A percentile compares a stretch with the other conserved stretches of the same genome.
Conservation (phyloP, 1,284 basidiomycete genomes). For the Marasmius sp. region DNA sequence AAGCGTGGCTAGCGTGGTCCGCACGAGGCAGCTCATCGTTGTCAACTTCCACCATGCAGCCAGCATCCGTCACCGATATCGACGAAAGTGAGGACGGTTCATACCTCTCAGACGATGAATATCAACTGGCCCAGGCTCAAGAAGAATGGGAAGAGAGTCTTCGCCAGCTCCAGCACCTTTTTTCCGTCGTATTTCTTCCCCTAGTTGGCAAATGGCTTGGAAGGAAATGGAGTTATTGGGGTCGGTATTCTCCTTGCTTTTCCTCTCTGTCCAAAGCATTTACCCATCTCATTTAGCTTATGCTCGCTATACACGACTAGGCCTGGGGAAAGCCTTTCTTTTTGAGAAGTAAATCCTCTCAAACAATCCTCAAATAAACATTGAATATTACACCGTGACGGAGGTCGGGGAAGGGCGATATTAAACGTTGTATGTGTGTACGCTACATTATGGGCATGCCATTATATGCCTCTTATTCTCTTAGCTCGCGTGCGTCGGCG, state of each 20-base stretch:
- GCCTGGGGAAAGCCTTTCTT: conserved; percentile 69
- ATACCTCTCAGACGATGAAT: conserved; percentile 71
- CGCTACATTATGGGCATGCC: background rate
- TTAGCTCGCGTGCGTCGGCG: conserved; percentile 27
- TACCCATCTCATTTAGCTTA: conserved; percentile 50
- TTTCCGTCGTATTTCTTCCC: conserved; percentile 81
- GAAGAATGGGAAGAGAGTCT: conserved; percentile 93
- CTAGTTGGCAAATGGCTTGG: conserved; percentile 89
- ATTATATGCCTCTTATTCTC: conserved; percentile 20
- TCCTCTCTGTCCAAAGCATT: background rate
- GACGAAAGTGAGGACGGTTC: conserved; percentile 48
- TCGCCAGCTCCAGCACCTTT: conserved; percentile 78
- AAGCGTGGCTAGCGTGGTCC: background rate
- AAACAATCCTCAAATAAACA: background rate
- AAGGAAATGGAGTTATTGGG: conserved; percentile 82
- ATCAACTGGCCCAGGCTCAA: conserved; percentile 77
- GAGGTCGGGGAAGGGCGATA: background rate
- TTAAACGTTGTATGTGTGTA: background rate
- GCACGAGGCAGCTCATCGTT: conserved; percentile 4
- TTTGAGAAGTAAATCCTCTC: conserved; percentile 35
- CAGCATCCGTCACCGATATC: conserved; percentile 29
- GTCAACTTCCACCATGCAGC: conserved; percentile 6
- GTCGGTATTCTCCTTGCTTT: conserved; percentile 45
- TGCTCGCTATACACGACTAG: conserved; percentile 68
- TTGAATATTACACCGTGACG: background rate